Evolutionary conservation across 2,329 filamentous ascomycete genomes (phyloP).

Genomic region (Xylariales sp.): DNA sequence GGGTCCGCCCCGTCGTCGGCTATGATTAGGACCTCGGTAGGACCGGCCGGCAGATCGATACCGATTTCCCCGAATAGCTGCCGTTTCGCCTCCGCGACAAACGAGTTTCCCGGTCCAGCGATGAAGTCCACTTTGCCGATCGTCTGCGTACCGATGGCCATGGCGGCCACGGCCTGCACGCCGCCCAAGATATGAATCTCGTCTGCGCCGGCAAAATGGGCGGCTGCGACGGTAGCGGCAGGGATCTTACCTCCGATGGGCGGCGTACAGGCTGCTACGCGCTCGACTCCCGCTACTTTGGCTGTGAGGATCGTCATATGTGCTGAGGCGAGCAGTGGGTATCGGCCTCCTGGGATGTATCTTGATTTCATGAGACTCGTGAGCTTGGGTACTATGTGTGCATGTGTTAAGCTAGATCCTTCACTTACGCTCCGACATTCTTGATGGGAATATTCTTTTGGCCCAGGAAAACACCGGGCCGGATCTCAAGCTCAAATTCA

Average conservation of each 20-base stretch:
- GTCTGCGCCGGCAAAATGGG: slow-evolving; percentile 45
- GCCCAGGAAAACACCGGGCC: no score
- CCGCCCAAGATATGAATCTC: slow-evolving; percentile 47
- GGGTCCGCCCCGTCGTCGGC: slow-evolving; percentile 43
- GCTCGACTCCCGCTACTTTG: slow-evolving; percentile 46
- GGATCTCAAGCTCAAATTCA: no score
- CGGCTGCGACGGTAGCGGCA: slow-evolving; percentile 43
- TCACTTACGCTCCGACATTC: no score
- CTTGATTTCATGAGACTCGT: no score
- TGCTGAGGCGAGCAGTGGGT: slow-evolving; percentile 46
- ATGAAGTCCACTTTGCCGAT: slow-evolving; percentile 46
- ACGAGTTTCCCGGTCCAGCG: slow-evolving; percentile 49
- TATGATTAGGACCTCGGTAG: slow-evolving; percentile 47
- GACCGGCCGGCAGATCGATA: slow-evolving; percentile 49
- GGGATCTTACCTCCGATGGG: slow-evolving; percentile 45
- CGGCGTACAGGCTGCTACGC: slow-evolving; percentile 47
- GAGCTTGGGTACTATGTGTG: no score
- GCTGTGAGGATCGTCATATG: slow-evolving; percentile 54
- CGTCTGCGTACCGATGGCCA: slow-evolving; percentile 45
- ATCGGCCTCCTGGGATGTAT: slow-evolving; percentile 48
- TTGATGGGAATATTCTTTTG: no score
- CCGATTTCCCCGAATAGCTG: slow-evolving; percentile 50
- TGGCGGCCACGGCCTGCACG: slow-evolving; percentile 47
- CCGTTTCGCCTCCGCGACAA: slow-evolving; percentile 49
- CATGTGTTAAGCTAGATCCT: not conserved